Evolutionary conservation across 139 green algal genomes (phyloP).

Genomic region (Asterochloris erici): DNA sequence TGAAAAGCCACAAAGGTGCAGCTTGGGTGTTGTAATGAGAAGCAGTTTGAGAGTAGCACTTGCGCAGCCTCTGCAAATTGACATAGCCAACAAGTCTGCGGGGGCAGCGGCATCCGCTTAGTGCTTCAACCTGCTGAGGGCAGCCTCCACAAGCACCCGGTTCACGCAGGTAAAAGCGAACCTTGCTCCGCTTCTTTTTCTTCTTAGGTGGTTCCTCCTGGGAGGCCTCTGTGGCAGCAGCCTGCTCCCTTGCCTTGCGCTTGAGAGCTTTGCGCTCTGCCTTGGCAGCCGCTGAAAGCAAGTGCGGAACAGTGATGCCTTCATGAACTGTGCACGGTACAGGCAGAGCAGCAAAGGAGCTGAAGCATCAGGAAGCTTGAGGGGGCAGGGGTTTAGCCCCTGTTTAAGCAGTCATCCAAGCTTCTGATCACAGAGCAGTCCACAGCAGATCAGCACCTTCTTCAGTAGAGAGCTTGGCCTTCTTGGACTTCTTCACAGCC

Average conservation of each 20-base stretch:
- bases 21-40: too few species aligned
- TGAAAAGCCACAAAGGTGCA: too few species aligned
- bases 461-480: constrained; percentile 8
- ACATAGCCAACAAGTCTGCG: background rate
- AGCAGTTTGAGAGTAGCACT: too few species aligned
- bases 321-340: too few species aligned
- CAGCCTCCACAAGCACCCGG: too few species aligned
- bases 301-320: too few species aligned
- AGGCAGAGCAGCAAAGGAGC: too few species aligned
- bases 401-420: too few species aligned
- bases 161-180: background rate
- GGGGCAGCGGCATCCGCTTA: background rate
- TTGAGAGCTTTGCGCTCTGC: constrained; percentile 5
- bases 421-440: too few species aligned
- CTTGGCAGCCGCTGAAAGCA: background rate
- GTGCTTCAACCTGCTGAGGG: constrained; percentile 1
- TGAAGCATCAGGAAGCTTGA: too few species aligned
- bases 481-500: constrained; percentile 21
- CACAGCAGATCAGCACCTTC: background rate
- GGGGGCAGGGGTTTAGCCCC: too few species aligned
- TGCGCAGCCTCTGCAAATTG: too few species aligned
- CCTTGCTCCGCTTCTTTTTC: constrained; percentile 24
- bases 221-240: background rate
- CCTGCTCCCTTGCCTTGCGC: constrained; percentile 22
- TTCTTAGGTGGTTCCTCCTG: constrained; percentile 16